Base-by-base conservation (phyloP, 345 rosid species). In the Lumnitzera racemosa region DNA sequence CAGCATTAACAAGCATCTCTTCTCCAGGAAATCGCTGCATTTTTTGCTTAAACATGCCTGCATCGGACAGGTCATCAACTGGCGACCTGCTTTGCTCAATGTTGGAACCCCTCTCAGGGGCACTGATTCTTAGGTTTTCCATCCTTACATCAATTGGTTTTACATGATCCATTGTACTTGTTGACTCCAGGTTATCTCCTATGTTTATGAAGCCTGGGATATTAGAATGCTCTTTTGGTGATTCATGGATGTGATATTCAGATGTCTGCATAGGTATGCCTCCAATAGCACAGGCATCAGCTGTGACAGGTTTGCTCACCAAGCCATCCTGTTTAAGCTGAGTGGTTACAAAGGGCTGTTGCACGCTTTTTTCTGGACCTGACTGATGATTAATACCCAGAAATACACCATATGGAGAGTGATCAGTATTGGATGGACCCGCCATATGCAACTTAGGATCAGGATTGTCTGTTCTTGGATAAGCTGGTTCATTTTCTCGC, bases 131-230 rank as follows among this genome's bases (percentile, higher is more conserved):
- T 67, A 79, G 71, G 69, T 53, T 69, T 55, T 74, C 80, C 71
- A 76, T 67, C 74, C 71, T 70, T 67, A 70, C 73, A 68, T 77
- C 80, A 68, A 76, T 60, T 50, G 74, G 11, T 36, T 36, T 36
- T 55, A 53, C 58, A 47, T 71, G 75, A 36, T 72, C 81, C 63
- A 50, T 20, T 24, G 70, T 49, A 46, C 61, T 20, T 24, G 43
- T 5, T 46, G 67, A 61, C 61, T 74, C 72, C 48, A 61, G 48
- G 36, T 56, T 46, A 69, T 84, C 67, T 48, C 61, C 75, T 65
- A 64, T 69, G 43, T 78, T 48, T 55, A 60, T 59, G 27, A 61
- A 46, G 49, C 15, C 60, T 61, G 78, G 77, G 57, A 76, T 49
- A 47, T 63, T 70, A 49, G 68, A 54, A 66, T 59, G 69, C 29